phyloP scores from a whole-genome alignment of 2,329 filamentous ascomycete species.

The Akanthomyces lecanii region DNA sequence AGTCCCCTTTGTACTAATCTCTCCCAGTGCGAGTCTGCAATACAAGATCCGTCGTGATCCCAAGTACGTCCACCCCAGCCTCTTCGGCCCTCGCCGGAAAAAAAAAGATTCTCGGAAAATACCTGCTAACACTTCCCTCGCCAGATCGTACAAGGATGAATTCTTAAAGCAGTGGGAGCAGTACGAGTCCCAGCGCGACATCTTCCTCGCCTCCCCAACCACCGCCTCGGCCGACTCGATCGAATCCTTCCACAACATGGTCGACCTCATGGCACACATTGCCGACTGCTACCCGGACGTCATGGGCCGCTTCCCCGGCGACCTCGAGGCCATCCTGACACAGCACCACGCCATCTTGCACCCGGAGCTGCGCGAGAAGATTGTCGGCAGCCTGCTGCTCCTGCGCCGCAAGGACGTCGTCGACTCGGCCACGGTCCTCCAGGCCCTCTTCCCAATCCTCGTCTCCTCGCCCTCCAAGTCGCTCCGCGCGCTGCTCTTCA shows the following conservation, averaged over 20 bases:
- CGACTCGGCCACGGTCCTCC: slow-evolving; percentile 76
- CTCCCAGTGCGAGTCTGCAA: slow-evolving; percentile 70
- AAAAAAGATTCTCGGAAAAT: too few relatives aligned
- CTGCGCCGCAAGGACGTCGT: slow-evolving; percentile 88
- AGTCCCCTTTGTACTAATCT: slow-evolving; percentile 25
- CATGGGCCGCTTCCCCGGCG: slow-evolving; percentile 70
- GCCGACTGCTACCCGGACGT: slow-evolving; percentile 88
- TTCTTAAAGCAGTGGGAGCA: slow-evolving; percentile 85
- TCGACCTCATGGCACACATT: slow-evolving; percentile 91
- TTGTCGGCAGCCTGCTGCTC: slow-evolving; percentile 84
- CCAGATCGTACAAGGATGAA: slow-evolving; percentile 81
- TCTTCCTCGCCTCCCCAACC: slow-evolving; percentile 80
- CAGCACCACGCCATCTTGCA: slow-evolving; percentile 80
- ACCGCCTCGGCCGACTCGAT: slow-evolving; percentile 73
- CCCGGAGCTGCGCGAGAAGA: slow-evolving; percentile 84
- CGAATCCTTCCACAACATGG: slow-evolving; percentile 81
- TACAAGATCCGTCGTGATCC: slow-evolving; percentile 90
- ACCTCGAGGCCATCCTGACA: slow-evolving; percentile 75
- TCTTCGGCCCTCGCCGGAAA: background rate
- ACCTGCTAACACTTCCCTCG: slow-evolving; percentile 14
- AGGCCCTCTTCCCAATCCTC: slow-evolving; percentile 90
- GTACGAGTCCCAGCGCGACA: slow-evolving; percentile 85
- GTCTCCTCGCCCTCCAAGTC: slow-evolving; percentile 90
- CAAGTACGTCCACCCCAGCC: slow-evolving; percentile 46
- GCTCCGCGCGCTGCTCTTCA: slow-evolving; percentile 76